Percentiles rank a stretch among this genome's conserved stretches.
phyloP scores from a whole-genome alignment of 345 rosid species.

The Gossypium turneri region DNA sequence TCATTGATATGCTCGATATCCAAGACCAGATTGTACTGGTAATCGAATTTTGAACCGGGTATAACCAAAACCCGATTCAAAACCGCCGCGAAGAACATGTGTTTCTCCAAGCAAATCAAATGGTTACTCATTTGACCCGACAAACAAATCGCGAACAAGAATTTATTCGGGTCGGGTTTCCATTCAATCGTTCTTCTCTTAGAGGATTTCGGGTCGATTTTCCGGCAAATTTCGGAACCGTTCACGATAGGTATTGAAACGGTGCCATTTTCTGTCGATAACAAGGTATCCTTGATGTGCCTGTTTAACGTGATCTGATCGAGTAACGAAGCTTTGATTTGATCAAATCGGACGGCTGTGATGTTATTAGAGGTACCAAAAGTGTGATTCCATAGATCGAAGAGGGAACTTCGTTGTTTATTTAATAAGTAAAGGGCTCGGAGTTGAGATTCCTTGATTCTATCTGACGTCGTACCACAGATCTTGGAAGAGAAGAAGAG shows the following conservation, averaged over 20 bases:
- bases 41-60: conserved; percentile 75
- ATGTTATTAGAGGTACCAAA: conserved; percentile 13
- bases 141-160: conserved; percentile 62
- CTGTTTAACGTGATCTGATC: conserved; percentile 63
- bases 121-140: conserved; percentile 98
- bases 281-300: conserved; percentile 57
- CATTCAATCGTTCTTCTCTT: conserved; percentile 59
- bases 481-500: conserved; percentile 38
- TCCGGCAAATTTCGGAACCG: conserved; percentile 38
- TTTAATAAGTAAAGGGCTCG: conserved; percentile 61
- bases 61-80: conserved; percentile 61
- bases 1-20: conserved; percentile 66
- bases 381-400: conserved; percentile 48
- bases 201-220: conserved; percentile 35
- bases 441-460: conserved; percentile 65
- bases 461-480: conserved; percentile 37
- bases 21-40: conserved; percentile 56
- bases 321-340: conserved; percentile 44
- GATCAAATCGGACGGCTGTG: conserved; percentile 21
- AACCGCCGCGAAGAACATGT: conserved; percentile 83
- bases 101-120: conserved; percentile 88
- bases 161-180: conserved; percentile 65
- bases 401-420: conserved; percentile 53
- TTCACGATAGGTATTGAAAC: conserved; percentile 19
- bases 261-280: conserved; percentile 26